These are phyloP conservation scores for Zygotorulaspora chibaensis DNA, from an alignment of 805 yeast genomes.

Conservation along the genomic window DNA sequence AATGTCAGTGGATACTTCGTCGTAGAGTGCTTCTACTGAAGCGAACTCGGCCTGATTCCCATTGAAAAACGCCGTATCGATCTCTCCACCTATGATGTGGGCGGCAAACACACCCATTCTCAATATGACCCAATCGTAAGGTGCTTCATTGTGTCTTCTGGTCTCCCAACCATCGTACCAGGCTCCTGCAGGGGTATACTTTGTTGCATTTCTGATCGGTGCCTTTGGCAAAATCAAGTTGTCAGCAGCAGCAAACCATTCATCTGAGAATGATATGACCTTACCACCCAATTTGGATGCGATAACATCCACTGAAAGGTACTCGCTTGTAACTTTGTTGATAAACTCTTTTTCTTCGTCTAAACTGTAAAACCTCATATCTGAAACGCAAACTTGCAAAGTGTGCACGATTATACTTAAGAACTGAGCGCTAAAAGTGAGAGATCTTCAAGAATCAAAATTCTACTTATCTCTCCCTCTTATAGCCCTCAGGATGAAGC, in stretches of 20 bases:
- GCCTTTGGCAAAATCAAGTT: constrained; percentile 77
- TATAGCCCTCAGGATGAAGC: too few species aligned
- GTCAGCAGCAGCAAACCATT: constrained; percentile 92
- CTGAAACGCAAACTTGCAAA: background rate
- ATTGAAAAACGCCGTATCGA: constrained; percentile 89
- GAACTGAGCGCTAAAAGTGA: background rate
- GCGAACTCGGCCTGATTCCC: constrained; percentile 94
- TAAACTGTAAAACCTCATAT: constrained; percentile 2
- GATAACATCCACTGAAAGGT: constrained; percentile 55
- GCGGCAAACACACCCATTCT: constrained; percentile 80
- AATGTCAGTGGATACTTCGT: constrained; percentile 33
- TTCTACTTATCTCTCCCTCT: too few species aligned
- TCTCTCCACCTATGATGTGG: constrained; percentile 71
- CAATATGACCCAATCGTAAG: constrained; percentile 83
- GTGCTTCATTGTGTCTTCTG: constrained; percentile 81
- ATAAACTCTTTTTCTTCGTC: constrained; percentile 2
- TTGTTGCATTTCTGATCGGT: constrained; percentile 77
- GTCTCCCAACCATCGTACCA: constrained; percentile 99
- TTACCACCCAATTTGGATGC: constrained; percentile 82
- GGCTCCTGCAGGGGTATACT: constrained; percentile 81
- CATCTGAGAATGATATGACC: constrained; percentile 68
- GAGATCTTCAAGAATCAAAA: background rate
- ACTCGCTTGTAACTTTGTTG: constrained; percentile 9
- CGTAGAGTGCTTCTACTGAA: constrained; percentile 69
- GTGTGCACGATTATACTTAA: background rate